Evolutionary conservation across 2,329 filamentous ascomycete species (phyloP).

Genomic region (Beauveria scarabaeidicola): DNA sequence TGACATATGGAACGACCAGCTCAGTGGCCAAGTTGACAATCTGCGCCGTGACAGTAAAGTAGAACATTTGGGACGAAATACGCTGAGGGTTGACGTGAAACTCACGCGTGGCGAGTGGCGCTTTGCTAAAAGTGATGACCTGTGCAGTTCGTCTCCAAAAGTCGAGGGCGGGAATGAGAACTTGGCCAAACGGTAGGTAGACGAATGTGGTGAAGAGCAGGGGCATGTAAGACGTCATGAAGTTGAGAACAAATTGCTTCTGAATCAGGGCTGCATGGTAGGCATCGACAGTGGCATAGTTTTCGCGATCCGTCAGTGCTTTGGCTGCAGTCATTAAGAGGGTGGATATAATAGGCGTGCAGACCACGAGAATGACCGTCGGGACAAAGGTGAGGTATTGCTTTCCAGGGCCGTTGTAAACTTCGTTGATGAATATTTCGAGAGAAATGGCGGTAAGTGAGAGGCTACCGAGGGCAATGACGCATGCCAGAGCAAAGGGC

Average conservation of each 20-base stretch:
- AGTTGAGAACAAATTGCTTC: constrained; percentile 94
- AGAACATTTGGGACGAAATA: constrained; percentile 86
- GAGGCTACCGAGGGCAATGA: constrained; percentile 64
- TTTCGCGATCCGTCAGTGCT: constrained; percentile 72
- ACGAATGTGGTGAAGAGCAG: constrained; percentile 91
- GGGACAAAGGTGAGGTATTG: constrained; percentile 77
- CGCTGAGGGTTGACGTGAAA: constrained; percentile 80
- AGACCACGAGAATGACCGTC: constrained; percentile 74
- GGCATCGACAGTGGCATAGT: constrained; percentile 78
- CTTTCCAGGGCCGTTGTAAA: constrained; percentile 86
- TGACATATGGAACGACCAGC: constrained; percentile 74
- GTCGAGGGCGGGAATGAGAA: constrained; percentile 79
- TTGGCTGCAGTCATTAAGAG: constrained; percentile 70
- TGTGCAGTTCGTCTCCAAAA: constrained; percentile 68
- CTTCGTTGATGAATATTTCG: constrained; percentile 91
- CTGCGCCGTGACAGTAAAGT: constrained; percentile 90
- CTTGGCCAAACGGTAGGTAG: constrained; percentile 82
- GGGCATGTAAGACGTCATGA: constrained; percentile 89
- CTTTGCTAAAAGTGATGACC: constrained; percentile 66
- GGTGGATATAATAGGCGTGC: constrained; percentile 69
- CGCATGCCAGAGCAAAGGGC: constrained; percentile 72
- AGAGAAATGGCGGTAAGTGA: constrained; percentile 85
- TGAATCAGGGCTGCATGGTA: constrained; percentile 78
- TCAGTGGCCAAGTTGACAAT: constrained; percentile 82
- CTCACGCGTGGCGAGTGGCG: constrained; percentile 53